Evolutionary conservation across 2,329 filamentous ascomycete genomes (phyloP), one percentile per base, ranked within the genome.

Genomic region (Zarea fungicola): DNA sequence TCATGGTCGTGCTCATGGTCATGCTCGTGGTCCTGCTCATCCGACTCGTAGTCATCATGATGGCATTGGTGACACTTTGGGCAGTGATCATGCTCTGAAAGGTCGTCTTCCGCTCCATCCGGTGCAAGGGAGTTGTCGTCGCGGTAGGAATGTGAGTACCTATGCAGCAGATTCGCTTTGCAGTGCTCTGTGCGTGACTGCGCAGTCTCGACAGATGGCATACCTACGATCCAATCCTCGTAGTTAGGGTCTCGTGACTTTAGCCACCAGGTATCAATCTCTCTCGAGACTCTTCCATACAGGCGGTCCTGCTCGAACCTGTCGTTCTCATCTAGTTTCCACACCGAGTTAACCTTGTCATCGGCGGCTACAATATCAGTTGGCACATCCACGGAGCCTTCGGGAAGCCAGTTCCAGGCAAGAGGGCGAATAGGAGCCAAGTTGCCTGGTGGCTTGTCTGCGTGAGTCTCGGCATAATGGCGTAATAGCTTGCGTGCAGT

Each of bases 201-300:
- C 1, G 81, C 81, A 55, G 77, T 76, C 50, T 81, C 78, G 16
- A 83, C 75, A 3, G 77, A 75, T 3, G 79, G 80, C 77, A 84
- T 83, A 1, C 69, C 69, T 0, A 79, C 71, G 25, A 75, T 72
- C 75, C 78, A 81, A 19, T 76, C 74, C 34, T 79, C 77, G 51
- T 77, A 77, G 56, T 83, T 84, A 2, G 76, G 76, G 52, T 83
- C 78, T 34, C 80, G 73, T 35, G 77, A 77, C 41, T 72, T 73
- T 37, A 79, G 70, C 80, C 81, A 85, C 81, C 81, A 85, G 3
- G 72, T 73, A 59, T 85, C 81, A 43, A 84, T 76, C 60, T 85
- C 81, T 53, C 79, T 71, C 1, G 81, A 85, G 1, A 84, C 80
- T 31, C 78, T 73, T 2, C 78, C 78, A 54, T 83, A 83, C 9